phyloP scores from a whole-genome alignment of 805 yeast genomes.

The Lipomyces sp. region DNA sequence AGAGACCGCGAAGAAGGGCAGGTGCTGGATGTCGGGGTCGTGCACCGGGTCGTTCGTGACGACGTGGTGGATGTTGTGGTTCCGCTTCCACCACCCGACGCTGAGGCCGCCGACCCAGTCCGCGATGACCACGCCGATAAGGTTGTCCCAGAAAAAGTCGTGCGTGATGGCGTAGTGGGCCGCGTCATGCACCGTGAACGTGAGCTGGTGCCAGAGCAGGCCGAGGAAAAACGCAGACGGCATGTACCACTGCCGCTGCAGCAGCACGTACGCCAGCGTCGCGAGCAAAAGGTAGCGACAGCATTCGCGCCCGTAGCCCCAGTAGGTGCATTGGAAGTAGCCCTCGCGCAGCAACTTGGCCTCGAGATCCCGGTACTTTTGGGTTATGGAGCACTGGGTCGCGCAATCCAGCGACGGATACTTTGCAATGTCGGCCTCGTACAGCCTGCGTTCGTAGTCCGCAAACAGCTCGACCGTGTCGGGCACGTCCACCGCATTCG shows the following conservation, averaged over 20 bases:
- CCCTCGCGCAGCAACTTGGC: conserved; percentile 53
- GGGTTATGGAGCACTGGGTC: conserved; percentile 58
- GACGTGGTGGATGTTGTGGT: conserved; percentile 89
- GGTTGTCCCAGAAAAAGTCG: conserved; percentile 68
- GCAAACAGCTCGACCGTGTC: conserved; percentile 43
- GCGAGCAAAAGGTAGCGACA: conserved; percentile 57
- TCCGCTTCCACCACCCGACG: conserved; percentile 92
- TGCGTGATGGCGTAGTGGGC: conserved; percentile 85
- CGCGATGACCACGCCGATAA: conserved; percentile 70
- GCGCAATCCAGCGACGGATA: conserved; percentile 65
- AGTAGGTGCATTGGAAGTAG: conserved; percentile 68
- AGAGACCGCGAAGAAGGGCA: conserved; percentile 87
- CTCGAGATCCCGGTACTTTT: conserved; percentile 61
- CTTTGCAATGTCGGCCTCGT: conserved; percentile 52
- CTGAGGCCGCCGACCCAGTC: conserved; percentile 84
- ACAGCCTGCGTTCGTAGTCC: conserved; percentile 55
- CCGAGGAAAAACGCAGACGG: conserved; percentile 67
- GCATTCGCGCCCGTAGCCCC: conserved; percentile 67
- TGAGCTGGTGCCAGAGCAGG: conserved; percentile 82
- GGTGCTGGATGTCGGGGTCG: conserved; percentile 91
- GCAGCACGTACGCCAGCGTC: conserved; percentile 48
- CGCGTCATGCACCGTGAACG: conserved; percentile 86
- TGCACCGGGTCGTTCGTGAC: conserved; percentile 91
- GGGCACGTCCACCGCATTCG: conserved; percentile 21
- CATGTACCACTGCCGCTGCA: conserved; percentile 46